Conservation (phyloP, 306 rosid species). For the Cyamopsis tetragonoloba region DNA sequence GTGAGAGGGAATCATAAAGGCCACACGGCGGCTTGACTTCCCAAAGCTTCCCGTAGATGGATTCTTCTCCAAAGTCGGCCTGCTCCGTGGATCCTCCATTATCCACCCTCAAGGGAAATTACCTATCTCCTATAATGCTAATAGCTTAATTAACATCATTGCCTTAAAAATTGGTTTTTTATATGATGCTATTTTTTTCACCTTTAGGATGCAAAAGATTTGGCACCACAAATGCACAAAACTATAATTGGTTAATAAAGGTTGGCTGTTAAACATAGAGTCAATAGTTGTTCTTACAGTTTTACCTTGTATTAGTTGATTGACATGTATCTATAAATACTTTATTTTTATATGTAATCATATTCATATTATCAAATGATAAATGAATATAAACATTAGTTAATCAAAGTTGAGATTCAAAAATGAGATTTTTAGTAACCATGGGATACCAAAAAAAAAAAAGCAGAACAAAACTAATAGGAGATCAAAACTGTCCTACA, state of each 20-base stretch:
- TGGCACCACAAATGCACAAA: conserved; percentile 2
- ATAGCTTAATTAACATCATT: conserved; percentile 12
- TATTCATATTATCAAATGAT: not conserved
- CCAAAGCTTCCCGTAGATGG: not conserved
- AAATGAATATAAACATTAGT: too few species aligned
- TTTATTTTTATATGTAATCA: not conserved
- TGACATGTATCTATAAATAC: not conserved
- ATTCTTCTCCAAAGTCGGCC: not conserved
- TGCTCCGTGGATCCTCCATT: conserved; percentile 19
- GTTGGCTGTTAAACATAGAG: not conserved
- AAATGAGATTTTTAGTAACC: too few species aligned
- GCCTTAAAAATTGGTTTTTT: not conserved
- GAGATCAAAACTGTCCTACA: too few species aligned
- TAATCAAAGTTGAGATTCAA: too few species aligned
- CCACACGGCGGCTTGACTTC: conserved; percentile 8
- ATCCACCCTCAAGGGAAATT: conserved; percentile 9
- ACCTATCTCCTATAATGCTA: not conserved
- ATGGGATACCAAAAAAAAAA: too few species aligned
- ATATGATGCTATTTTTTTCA: not conserved
- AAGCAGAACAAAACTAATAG: too few species aligned
- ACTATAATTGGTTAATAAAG: conserved; percentile 30
- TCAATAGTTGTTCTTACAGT: not conserved
- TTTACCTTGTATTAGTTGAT: not conserved
- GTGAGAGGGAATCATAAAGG: conserved; percentile 15
- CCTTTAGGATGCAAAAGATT: not conserved